Evolutionary conservation across 805 yeast genomes (phyloP).

Genomic region (Zygoascus biomembranicola): DNA sequence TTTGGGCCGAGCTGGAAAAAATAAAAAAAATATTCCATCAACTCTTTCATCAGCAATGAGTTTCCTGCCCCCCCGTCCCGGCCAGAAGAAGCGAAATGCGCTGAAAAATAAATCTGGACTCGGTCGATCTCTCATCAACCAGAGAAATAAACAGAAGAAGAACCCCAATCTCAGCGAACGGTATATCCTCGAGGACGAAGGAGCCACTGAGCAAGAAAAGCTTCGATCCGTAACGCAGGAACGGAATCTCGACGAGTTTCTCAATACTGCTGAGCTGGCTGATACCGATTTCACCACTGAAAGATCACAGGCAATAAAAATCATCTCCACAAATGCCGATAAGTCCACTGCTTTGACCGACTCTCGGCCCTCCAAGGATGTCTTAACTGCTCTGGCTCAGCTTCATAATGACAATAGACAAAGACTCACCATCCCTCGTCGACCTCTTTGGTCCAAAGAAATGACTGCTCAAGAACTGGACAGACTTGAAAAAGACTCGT

Average conservation of each 20-base stretch:
- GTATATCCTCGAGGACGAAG: constrained; percentile 47
- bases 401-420: constrained; percentile 40
- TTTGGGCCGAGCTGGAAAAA: background rate
- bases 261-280: constrained; percentile 91
- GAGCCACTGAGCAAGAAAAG: constrained; percentile 55
- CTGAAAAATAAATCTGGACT: constrained; percentile 62
- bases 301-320: constrained; percentile 69
- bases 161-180: constrained; percentile 51
- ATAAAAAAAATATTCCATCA: background rate
- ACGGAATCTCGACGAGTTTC: constrained; percentile 84
- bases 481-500: constrained; percentile 80
- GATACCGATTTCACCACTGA: constrained; percentile 96
- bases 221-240: constrained; percentile 93
- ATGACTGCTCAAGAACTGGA: constrained; percentile 74
- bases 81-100: constrained; percentile 59
- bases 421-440: constrained; percentile 78
- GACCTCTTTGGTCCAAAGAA: constrained; percentile 75
- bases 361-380: constrained; percentile 33
- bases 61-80: constrained; percentile 34
- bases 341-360: constrained; percentile 61
- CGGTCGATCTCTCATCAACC: constrained; percentile 75
- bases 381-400: constrained; percentile 34
- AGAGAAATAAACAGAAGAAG: constrained; percentile 39
- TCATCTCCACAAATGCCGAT: constrained; percentile 51
- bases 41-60: background rate